A percentile compares a stretch with the other conserved stretches of the same genome.
These are phyloP conservation scores for Themeda triandra DNA, from an alignment of 176 grass and related monocot species.

Conservation along the genomic window DNA sequence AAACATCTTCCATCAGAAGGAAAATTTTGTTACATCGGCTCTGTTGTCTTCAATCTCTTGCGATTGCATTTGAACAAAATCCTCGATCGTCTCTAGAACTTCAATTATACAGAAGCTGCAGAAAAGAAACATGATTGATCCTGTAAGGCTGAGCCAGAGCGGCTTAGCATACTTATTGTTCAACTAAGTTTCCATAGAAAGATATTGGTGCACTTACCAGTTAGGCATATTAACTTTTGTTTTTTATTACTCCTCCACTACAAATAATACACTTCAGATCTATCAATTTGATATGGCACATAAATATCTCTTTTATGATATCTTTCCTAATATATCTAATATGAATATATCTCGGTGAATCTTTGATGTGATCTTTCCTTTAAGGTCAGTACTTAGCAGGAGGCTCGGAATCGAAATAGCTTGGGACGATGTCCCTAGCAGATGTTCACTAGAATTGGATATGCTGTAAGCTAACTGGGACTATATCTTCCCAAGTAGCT, in stretches of 20 bases:
- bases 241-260: neutral
- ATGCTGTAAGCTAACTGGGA: neutral
- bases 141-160: neutral
- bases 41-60: slow-evolving; percentile 85
- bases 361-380: neutral
- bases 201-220: neutral
- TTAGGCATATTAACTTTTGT: neutral
- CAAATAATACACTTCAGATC: neutral
- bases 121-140: no score
- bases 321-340: no score
- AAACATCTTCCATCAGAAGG: no score
- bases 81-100: slow-evolving; percentile 78
- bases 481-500: neutral
- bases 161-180: neutral
- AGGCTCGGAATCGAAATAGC: neutral
- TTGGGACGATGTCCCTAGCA: neutral
- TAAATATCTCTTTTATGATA: neutral
- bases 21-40: slow-evolving; percentile 87
- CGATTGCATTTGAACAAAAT: slow-evolving; percentile 73
- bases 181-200: neutral
- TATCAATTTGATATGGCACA: neutral
- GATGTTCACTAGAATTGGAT: neutral
- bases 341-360: no score
- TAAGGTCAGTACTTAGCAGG: neutral
- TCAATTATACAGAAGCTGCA: slow-evolving; percentile 94